phyloP scores from a whole-genome alignment of 2,329 filamentous ascomycete genomes.

The Colletotrichum sp. region DNA sequence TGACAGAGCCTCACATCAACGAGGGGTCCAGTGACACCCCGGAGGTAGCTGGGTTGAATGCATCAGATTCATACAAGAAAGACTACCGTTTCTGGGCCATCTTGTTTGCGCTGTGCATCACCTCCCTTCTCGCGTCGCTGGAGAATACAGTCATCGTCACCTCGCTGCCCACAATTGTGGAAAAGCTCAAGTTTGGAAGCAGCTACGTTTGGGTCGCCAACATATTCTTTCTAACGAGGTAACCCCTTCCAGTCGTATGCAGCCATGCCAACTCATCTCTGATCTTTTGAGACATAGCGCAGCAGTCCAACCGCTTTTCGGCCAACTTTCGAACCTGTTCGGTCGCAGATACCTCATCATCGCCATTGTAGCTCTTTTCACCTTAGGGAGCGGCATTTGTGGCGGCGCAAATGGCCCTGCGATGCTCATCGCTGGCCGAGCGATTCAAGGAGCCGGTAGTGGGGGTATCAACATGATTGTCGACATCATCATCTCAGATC shows the following conservation, averaged over 20 bases:
- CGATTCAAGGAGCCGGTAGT: slow-evolving; percentile 52
- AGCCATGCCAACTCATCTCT: background rate
- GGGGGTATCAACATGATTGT: slow-evolving; percentile 38
- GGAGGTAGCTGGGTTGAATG: background rate
- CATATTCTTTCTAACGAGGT: slow-evolving; percentile 26
- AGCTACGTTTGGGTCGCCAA: slow-evolving; percentile 31
- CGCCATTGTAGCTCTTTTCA: slow-evolving; percentile 48
- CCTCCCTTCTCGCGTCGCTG: slow-evolving; percentile 23
- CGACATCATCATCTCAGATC: slow-evolving; percentile 44
- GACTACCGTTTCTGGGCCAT: slow-evolving; percentile 32
- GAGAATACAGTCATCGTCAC: slow-evolving; percentile 29
- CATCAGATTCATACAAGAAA: background rate
- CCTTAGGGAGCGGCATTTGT: slow-evolving; percentile 56
- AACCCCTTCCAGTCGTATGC: background rate
- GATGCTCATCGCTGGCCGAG: slow-evolving; percentile 54
- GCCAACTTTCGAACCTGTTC: slow-evolving; percentile 57
- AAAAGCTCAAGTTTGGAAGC: slow-evolving; percentile 21
- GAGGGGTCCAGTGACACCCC: background rate
- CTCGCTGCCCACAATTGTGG: slow-evolving; percentile 28
- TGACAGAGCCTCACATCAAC: background rate
- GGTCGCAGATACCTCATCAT: slow-evolving; percentile 51
- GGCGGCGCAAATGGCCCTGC: slow-evolving; percentile 47
- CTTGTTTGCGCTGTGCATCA: slow-evolving; percentile 26
- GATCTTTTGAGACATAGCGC: background rate
- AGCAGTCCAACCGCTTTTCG: slow-evolving; percentile 54